A percentile compares a stretch with the other conserved stretches of the same genome.
Conservation (phyloP, 345 rosid genomes). For the Trapa incisa region DNA sequence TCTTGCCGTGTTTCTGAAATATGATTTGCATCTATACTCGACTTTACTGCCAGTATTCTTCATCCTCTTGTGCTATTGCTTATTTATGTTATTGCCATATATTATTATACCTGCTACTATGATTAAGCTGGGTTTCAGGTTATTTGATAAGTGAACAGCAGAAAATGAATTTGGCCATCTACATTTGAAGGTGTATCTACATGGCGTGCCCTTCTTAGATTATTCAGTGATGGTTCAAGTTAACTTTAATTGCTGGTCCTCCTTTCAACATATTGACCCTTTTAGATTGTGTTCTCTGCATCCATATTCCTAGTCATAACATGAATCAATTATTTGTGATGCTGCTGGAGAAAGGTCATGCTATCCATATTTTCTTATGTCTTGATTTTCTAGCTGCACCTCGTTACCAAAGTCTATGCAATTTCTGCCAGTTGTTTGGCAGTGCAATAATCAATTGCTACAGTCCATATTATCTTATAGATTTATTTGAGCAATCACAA, state of each 20-base stretch:
- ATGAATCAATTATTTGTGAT: background rate
- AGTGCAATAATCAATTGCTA: slow-evolving; percentile 16
- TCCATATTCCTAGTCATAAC: slow-evolving; percentile 14
- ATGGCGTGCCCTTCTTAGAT: slow-evolving; percentile 15
- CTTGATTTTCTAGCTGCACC: slow-evolving; percentile 8
- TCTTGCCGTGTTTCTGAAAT: background rate
- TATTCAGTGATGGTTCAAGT: slow-evolving; percentile 12
- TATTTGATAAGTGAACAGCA: background rate
- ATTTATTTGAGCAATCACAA: background rate
- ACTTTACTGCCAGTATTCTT: background rate
- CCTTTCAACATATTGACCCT: slow-evolving; percentile 26
- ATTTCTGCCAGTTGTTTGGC: slow-evolving; percentile 24
- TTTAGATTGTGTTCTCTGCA: slow-evolving; percentile 17
- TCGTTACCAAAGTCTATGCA: slow-evolving; percentile 11
- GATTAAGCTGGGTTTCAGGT: background rate
- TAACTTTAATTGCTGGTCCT: slow-evolving; percentile 21
- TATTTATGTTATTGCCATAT: background rate
- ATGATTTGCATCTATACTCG: background rate
- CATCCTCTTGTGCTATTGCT: background rate
- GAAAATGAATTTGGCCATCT: background rate
- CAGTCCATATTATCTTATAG: slow-evolving; percentile 3
- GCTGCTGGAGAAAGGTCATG: slow-evolving; percentile 3
- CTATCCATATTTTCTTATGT: background rate
- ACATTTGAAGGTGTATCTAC: slow-evolving; percentile 19
- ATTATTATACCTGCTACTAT: background rate